Conservation (phyloP, 495 filamentous ascomycete species). For the Penicillium goetzii region DNA sequence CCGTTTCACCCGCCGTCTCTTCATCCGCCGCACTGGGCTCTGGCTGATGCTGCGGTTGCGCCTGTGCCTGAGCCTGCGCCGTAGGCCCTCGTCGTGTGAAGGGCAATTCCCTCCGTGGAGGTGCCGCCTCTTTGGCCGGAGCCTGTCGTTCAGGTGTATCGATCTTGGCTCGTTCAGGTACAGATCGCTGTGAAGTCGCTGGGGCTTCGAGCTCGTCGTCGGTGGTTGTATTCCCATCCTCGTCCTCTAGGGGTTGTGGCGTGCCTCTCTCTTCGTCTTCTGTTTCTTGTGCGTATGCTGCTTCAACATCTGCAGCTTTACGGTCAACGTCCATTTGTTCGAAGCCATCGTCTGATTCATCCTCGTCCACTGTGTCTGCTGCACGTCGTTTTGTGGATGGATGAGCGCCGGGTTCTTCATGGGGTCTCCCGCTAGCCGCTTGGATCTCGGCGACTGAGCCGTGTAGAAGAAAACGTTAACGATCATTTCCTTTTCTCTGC, state of each 20-base stretch:
- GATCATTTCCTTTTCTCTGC: not conserved
- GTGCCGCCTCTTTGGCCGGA: constrained; percentile 25
- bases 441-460: constrained; percentile 36
- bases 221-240: constrained; percentile 47
- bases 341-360: constrained; percentile 55
- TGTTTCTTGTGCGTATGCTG: constrained; percentile 26
- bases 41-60: constrained; percentile 10
- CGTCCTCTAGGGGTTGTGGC: constrained; percentile 40
- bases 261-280: constrained; percentile 46
- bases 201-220: constrained; percentile 30
- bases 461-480: not conserved
- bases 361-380: constrained; percentile 32
- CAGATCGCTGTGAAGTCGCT: not conserved
- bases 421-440: constrained; percentile 19
- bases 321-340: constrained; percentile 64
- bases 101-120: constrained; percentile 42
- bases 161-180: not conserved
- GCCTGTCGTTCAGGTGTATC: constrained; percentile 9
- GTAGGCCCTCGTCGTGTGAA: constrained; percentile 33
- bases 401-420: constrained; percentile 18
- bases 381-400: constrained; percentile 52
- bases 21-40: constrained; percentile 24
- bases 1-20: constrained; percentile 50
- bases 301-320: constrained; percentile 20
- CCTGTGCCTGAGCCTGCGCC: constrained; percentile 1